Conservation (phyloP, 179 eudicot species). For the Pouteria campechiana region DNA sequence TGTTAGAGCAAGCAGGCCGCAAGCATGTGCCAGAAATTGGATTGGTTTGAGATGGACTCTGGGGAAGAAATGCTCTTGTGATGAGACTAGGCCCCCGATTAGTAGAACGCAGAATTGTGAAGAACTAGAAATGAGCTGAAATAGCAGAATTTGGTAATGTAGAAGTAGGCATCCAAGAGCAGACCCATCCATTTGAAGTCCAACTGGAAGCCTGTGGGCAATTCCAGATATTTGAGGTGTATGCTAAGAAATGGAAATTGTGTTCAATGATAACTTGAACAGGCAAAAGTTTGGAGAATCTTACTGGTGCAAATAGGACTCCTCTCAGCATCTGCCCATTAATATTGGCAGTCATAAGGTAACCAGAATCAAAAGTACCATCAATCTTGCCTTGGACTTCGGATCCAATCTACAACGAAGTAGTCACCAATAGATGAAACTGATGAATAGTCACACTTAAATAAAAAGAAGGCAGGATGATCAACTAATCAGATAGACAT, state of each 20-base stretch:
- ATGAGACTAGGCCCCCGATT: slow-evolving; percentile 5
- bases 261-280: not conserved
- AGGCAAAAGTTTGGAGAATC: not conserved
- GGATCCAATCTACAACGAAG: slow-evolving; percentile 91
- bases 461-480: no score
- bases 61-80: slow-evolving; percentile 14
- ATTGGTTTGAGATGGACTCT: no score
- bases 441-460: no score
- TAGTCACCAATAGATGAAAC: no score
- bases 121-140: slow-evolving; percentile 8
- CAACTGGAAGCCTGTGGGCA: slow-evolving; percentile 4
- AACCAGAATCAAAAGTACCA: slow-evolving; percentile 90
- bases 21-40: no score
- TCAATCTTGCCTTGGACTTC: slow-evolving; percentile 81
- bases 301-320: slow-evolving; percentile 69
- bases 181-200: slow-evolving; percentile 8
- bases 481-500: no score
- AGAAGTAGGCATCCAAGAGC: slow-evolving; percentile 7
- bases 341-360: slow-evolving; percentile 77
- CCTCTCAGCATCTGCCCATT: slow-evolving; percentile 76
- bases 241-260: slow-evolving; percentile 10
- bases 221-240: slow-evolving; percentile 11
- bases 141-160: slow-evolving; percentile 4
- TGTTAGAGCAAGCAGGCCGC: no score
- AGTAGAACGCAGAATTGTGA: not conserved